Evolutionary conservation across 129 eudicot genomes (phyloP), one percentile per base, ranked within the genome.

Genomic region (Lactuca sativa): DNA sequence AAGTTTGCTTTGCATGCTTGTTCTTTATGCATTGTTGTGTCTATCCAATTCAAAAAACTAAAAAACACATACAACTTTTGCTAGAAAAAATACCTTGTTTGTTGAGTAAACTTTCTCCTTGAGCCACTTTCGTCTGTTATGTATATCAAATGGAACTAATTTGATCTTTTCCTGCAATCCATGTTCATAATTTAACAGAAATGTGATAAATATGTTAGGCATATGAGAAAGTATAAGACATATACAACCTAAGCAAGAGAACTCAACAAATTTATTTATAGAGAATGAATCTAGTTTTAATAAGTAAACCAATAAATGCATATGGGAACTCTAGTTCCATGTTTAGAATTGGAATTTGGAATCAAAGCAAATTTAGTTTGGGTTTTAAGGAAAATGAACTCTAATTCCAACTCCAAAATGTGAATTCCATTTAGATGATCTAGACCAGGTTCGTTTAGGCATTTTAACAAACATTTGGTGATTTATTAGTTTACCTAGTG

Each of bases 71-170:
- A n/a, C n/a, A n/a, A n/a, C n/a, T n/a, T n/a, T n/a, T n/a, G n/a
- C n/a, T n/a, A n/a, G n/a, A n/a, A 43, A 43, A 43, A 43, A 62
- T 18, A 92, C 97, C 91, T 86, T 92, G 84, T 92, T 88, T 73
- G 88, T 61, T 5, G 96, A 88, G 67, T 88, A 88, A 58, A 92
- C 91, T 74, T 84, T 92, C 83, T 88, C 95, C 77, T 92, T 89
- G 66, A 89, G 89, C 98, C 98, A 92, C 67, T 74, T 83, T 34
- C 96, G 96, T 56, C 96, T 82, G 80, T 92, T 80, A 62, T 78
- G 70, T 31, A 92, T 88, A 80, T 92, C 88, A 77, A 92, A 89
- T 14, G 98, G 98, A 44, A 92, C 91, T 83, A 92, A 80, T 72
- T 89, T 71, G 32, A 92, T 86, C 67, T 68, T 79, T 25, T 86